Evolutionary conservation across 2,329 filamentous ascomycete species (phyloP), one percentile per base, ranked within the genome.

Genomic region (Fusarium sp.): DNA sequence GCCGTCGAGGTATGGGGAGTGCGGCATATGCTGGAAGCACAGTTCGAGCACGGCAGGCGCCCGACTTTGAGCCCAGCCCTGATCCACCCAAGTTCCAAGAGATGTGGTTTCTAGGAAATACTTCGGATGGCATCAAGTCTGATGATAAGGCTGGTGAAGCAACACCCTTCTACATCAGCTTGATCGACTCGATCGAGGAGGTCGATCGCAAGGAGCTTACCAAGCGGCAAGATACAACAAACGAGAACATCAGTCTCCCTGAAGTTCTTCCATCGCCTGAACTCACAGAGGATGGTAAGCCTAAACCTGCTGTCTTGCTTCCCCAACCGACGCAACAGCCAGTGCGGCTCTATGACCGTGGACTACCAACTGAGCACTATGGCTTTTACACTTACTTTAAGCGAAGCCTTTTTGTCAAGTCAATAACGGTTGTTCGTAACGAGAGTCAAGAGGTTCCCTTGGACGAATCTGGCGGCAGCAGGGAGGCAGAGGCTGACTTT

Each of bases 351-450:
- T 98, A 90, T 77, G 93, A 98, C 77, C 91, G 94, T 20, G 94
- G 92, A 19, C 83, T 92, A 27, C 81, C 86, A 3, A 90, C 90
- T 0, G 95, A 98, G 77, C 93, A 97, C 79, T 97, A 96, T 78
- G 93, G 93, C 4, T 97, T 97, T 80, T 97, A 97, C 81, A 92
- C 87, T 1, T 96, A 97, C 82, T 98, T 92, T 78, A 90, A 94
- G 79, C 92, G 94, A 68, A 91, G 90, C 10, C 92, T 97, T 67
- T 97, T 95, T 81, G 83, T 97, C 65, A 88, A 89, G 71, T 89
- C 88, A 17, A 80, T 84, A 13, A 78, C 79, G 1, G 76, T 80
- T 65, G 74, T 74, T n/a, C 82, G 82, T 17, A 74, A 75, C 15
- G 75, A 80, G n/a, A 76, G 75, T 9, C 35, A 37, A 37, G 75